Evolutionary conservation across 2,329 filamentous ascomycete species (phyloP).

Genomic region (Penicillium sp.): DNA sequence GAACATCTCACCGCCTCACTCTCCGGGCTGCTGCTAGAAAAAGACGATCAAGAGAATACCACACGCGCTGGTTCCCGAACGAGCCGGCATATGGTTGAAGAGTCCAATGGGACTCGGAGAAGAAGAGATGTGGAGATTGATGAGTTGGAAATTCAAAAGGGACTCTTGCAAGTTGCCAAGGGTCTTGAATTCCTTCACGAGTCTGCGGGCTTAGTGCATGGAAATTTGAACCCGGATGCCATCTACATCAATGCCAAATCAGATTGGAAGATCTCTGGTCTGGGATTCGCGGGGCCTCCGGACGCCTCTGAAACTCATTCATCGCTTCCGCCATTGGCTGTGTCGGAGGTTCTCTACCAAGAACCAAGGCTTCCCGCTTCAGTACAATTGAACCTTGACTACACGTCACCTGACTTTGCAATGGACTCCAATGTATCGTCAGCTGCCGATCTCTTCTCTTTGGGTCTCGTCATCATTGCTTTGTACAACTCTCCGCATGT

Average conservation of each 20-base stretch:
- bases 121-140: slow-evolving; percentile 88
- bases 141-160: slow-evolving; percentile 96
- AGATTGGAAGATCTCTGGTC: slow-evolving; percentile 97
- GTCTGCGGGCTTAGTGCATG: slow-evolving; percentile 88
- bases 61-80: slow-evolving; percentile 67
- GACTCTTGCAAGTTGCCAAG: slow-evolving; percentile 86
- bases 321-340: slow-evolving; percentile 73
- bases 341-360: slow-evolving; percentile 80
- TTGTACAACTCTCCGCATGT: slow-evolving; percentile 92
- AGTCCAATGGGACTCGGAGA: slow-evolving; percentile 68
- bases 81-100: slow-evolving; percentile 78
- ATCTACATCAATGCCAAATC: slow-evolving; percentile 95
- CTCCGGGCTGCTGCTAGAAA: slow-evolving; percentile 75
- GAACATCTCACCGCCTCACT: slow-evolving; percentile 89
- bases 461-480: slow-evolving; percentile 83
- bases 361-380: slow-evolving; percentile 77
- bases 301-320: slow-evolving; percentile 72
- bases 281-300: slow-evolving; percentile 81
- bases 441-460: slow-evolving; percentile 87
- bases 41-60: slow-evolving; percentile 77
- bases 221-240: slow-evolving; percentile 89
- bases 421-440: slow-evolving; percentile 83
- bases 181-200: slow-evolving; percentile 94
- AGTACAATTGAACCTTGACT: slow-evolving; percentile 90
- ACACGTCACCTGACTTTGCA: slow-evolving; percentile 90